Evolutionary conservation across 306 rosid genomes (phyloP), one percentile per base, ranked within the genome.

Genomic region (Cyclanthera cordifolia): DNA sequence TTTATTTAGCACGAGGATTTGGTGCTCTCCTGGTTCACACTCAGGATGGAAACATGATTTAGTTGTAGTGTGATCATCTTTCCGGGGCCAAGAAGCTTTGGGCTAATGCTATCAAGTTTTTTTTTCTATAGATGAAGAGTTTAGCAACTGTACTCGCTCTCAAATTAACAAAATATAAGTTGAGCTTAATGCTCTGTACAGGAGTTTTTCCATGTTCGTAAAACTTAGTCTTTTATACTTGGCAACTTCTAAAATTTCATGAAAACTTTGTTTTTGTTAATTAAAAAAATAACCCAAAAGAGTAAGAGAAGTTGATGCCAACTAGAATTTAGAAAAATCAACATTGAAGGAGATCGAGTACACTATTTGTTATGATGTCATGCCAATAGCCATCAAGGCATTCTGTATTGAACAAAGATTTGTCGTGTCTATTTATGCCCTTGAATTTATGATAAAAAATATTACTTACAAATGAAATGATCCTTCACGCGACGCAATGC

Each of bases 381-480:
- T 20, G 58, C 4, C 30, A 21, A 53, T 10, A 14, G 27, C 20
- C 14, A 52, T 20, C 28, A 52, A 52, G 34, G 37, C 61, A 24
- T 12, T 19, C 54, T 12, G 16, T 8, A 53, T 21, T 23, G 61
- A 23, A 55, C 37, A 55, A 25, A 55, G 61, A 55, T 55, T 55
- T 25, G 25, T 55, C 61, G 19, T 27, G 39, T 6, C 63, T 56
- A 27, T 9, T 15, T 56, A 19, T 56, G 15, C 63, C 63, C 20
- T 56, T 21, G 27, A 53, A 23, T 15, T 23, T 23, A 10, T 10
- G 59, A 30, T 15, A 56, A 27, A 56, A 56, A 10, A 1, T 32
- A 4, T 61, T 45, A 93, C 96, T 89, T 86, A 93, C 96, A 89
- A 30, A 93, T 89, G 85, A 87, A 93, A 82, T 93, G 98, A 80